phyloP scores from a whole-genome alignment of 2,329 filamentous ascomycete genomes.

The Ilyonectria sp. region DNA sequence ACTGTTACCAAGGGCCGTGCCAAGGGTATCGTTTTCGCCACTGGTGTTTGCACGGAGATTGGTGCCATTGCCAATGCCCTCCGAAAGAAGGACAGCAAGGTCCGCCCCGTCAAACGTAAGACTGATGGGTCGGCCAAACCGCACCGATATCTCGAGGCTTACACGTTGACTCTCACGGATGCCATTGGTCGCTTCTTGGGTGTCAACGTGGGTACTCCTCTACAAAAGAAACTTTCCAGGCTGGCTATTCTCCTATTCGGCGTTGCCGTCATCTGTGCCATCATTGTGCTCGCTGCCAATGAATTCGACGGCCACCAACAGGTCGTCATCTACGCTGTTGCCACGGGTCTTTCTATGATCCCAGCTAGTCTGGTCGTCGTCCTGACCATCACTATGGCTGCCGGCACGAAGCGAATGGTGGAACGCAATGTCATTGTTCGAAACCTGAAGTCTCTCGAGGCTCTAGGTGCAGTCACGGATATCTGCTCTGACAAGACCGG shows the following conservation, averaged over 20 bases:
- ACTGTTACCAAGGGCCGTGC: slow-evolving; percentile 74
- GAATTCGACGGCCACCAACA: slow-evolving; percentile 66
- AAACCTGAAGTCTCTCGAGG: slow-evolving; percentile 68
- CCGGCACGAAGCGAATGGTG: slow-evolving; percentile 68
- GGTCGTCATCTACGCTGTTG: slow-evolving; percentile 70
- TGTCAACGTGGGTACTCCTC: slow-evolving; percentile 77
- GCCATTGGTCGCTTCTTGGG: slow-evolving; percentile 76
- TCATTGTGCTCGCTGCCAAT: slow-evolving; percentile 79
- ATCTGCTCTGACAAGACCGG: slow-evolving; percentile 73
- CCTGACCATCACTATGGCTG: slow-evolving; percentile 73
- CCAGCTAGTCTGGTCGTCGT: slow-evolving; percentile 65
- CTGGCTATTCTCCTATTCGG: slow-evolving; percentile 78
- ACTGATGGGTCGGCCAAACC: slow-evolving; percentile 58
- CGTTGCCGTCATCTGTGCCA: slow-evolving; percentile 77
- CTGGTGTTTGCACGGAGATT: slow-evolving; percentile 74
- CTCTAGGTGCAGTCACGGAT: slow-evolving; percentile 70
- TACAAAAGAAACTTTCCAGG: slow-evolving; percentile 79
- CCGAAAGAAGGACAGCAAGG: slow-evolving; percentile 49
- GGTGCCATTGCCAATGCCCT: slow-evolving; percentile 71
- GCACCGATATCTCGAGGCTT: slow-evolving; percentile 54
- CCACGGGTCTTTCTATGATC: slow-evolving; percentile 65
- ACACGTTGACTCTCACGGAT: slow-evolving; percentile 62
- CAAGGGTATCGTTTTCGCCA: slow-evolving; percentile 73
- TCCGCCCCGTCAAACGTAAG: slow-evolving; percentile 56
- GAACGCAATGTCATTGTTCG: slow-evolving; percentile 68